phyloP scores from a whole-genome alignment of 768 basidiomycete genomes.

The Serendipita indica region DNA sequence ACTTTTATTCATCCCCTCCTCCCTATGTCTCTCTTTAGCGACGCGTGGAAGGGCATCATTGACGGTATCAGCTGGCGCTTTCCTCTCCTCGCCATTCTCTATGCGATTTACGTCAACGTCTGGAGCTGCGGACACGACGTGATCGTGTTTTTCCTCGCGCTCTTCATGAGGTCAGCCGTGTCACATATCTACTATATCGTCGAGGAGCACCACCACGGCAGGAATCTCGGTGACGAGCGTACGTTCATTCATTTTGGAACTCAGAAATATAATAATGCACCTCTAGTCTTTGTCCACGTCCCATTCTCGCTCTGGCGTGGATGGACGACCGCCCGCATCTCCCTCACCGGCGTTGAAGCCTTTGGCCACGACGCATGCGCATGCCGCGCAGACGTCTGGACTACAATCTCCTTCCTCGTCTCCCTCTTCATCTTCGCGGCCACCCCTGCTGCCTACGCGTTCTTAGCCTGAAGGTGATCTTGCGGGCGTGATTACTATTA shows the following conservation, averaged over 20 bases:
- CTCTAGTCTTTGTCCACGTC: conserved; percentile 63
- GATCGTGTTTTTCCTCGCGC: conserved; percentile 69
- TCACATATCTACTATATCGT: conserved; percentile 90
- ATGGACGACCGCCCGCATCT: conserved; percentile 72
- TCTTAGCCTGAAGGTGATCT: conserved; percentile 83
- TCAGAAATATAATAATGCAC: neutral
- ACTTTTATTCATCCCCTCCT: conserved; percentile 80
- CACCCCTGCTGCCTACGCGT: conserved; percentile 87
- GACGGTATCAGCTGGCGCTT: conserved; percentile 88
- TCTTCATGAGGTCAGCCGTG: conserved; percentile 69
- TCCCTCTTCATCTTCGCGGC: conserved; percentile 27
- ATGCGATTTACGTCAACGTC: conserved; percentile 76
- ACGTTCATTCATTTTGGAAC: conserved; percentile 13
- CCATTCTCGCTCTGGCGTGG: conserved; percentile 75
- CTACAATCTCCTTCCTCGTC: neutral
- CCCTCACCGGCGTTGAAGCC: conserved; percentile 73
- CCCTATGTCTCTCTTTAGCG: conserved; percentile 74
- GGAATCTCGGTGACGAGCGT: conserved; percentile 52
- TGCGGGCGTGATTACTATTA: conserved; percentile 79
- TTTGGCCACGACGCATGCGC: conserved; percentile 64
- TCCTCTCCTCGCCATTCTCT: conserved; percentile 73
- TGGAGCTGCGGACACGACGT: conserved; percentile 70
- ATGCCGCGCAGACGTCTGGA: conserved; percentile 39
- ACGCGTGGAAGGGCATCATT: conserved; percentile 60
- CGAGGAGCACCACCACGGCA: conserved; percentile 66